These are phyloP conservation scores for Parafenestella ontariensis DNA, from an alignment of 2,329 filamentous ascomycete genomes.

Conservation along the genomic window DNA sequence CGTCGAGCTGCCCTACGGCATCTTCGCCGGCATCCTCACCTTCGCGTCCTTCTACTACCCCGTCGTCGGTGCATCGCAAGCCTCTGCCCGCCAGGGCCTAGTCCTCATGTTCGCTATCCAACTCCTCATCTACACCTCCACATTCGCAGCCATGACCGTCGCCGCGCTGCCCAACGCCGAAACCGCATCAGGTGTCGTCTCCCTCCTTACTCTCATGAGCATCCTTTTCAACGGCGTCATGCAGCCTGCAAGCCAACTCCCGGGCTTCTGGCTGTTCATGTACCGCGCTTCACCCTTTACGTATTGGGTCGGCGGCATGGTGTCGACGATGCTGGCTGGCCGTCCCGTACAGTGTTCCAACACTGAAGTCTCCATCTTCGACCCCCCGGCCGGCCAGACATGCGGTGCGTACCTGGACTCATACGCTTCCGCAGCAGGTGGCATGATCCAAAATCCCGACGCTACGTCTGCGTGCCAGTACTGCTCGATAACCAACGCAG, in stretches of 20 bases:
- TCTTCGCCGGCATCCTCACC: constrained; percentile 67
- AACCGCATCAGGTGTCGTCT: constrained; percentile 68
- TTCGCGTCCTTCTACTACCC: constrained; percentile 73
- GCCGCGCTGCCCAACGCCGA: constrained; percentile 72
- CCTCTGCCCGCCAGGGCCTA: constrained; percentile 59
- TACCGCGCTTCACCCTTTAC: constrained; percentile 72
- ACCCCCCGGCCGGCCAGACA: constrained; percentile 51
- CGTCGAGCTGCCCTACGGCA: constrained; percentile 73
- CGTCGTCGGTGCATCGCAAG: constrained; percentile 47
- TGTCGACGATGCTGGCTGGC: constrained; percentile 51
- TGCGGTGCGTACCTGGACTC: constrained; percentile 54
- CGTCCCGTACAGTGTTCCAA: constrained; percentile 57
- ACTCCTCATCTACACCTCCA: constrained; percentile 74
- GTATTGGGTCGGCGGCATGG: constrained; percentile 61
- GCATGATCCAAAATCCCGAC: constrained; percentile 51
- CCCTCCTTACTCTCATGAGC: constrained; percentile 65
- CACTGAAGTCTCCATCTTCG: constrained; percentile 52
- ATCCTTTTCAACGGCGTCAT: constrained; percentile 62
- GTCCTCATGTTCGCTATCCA: constrained; percentile 70
- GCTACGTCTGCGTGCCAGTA: constrained; percentile 58
- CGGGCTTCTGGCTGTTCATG: constrained; percentile 81
- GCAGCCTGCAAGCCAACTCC: constrained; percentile 64
- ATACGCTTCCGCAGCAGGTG: constrained; percentile 51
- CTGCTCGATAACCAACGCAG: constrained; percentile 55
- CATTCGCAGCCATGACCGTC: constrained; percentile 77